Evolutionary conservation across 495 filamentous ascomycete species (phyloP), one percentile per base, ranked within the genome.

Genomic region (Penicillium herquei): DNA sequence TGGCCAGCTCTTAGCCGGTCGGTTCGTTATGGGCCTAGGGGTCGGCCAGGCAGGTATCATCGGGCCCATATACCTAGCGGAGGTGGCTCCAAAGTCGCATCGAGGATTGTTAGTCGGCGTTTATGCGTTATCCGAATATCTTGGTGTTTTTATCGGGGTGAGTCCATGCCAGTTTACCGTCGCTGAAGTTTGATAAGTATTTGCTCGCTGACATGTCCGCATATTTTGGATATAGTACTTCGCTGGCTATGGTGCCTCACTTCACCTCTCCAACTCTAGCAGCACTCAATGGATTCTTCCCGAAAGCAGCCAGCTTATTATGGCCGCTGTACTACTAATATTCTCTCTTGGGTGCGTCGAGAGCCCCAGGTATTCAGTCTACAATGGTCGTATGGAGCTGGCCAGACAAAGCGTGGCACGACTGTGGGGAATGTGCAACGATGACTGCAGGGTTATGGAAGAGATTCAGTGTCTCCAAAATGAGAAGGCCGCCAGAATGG

Each of bases 21-120:
- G 86, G 1, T 86, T 89, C 52, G 77, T 89, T 37, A 82, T 82
- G 6, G 85, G 86, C 0, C 72, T 89, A 3, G 85, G 86, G 0
- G 80, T 88, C 10, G 86, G 80, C 0, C 81, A 85, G 64, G 87
- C 84, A 0, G 81, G 83, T 12, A 84, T 87, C 13, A 84, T 87
- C 3, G 86, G 64, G 10, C 71, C 75, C 5, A 64, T 84, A 3
- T 79, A 79, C 57, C 66, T 78, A 32, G 71, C 73, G 1, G 76
- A 79, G 49, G 74, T 77, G 11, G 43, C 43, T 6, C 43, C 43
- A 7, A 32, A 6, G 3, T 13, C 21, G 1, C 6, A 1, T 1
- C 21, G 43, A 3, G 43, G 43, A 2, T 13, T 46, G 5, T 1
- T 46, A 26, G 43, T 46, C 6, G 21, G 43, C 13, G n/a, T 14